phyloP scores from a whole-genome alignment of 2,329 filamentous ascomycete species.

The Tolypocladium amazonense region DNA sequence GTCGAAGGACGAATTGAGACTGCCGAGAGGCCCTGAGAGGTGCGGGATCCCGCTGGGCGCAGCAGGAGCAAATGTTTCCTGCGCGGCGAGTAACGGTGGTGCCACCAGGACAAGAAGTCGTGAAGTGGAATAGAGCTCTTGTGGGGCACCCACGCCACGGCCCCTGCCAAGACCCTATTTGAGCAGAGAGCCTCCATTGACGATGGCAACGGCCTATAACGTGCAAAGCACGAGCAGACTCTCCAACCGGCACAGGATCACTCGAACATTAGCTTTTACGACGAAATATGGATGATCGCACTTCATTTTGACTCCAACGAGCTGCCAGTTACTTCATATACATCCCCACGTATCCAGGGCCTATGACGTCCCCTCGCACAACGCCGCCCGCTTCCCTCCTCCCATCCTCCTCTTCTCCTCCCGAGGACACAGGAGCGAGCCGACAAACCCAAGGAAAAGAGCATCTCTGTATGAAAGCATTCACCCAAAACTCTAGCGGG shows the following conservation, averaged over 20 bases:
- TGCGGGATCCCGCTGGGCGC: background rate
- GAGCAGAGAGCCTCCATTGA: too few species aligned
- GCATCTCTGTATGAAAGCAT: constrained; percentile 14
- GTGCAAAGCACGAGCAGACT: background rate
- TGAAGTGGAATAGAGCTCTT: background rate
- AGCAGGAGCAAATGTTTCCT: background rate
- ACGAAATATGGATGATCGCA: constrained; percentile 6
- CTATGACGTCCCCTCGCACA: background rate
- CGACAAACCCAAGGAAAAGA: background rate
- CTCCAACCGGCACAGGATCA: background rate
- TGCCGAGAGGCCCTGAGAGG: background rate
- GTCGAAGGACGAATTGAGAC: background rate
- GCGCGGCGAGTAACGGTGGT: background rate
- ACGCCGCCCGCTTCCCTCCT: background rate
- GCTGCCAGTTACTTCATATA: constrained; percentile 3
- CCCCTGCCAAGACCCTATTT: background rate
- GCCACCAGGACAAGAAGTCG: background rate
- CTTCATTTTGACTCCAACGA: constrained; percentile 3
- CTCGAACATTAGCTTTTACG: background rate
- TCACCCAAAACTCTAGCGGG: constrained; percentile 3
- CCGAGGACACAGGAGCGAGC: background rate
- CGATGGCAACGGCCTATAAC: too few species aligned
- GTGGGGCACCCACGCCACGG: background rate
- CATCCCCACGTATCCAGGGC: constrained; percentile 1
- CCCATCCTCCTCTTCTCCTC: background rate